These are phyloP conservation scores for Curvularia hawaiiensis DNA, from an alignment of 2,329 filamentous ascomycete genomes.

Conservation along the genomic window DNA sequence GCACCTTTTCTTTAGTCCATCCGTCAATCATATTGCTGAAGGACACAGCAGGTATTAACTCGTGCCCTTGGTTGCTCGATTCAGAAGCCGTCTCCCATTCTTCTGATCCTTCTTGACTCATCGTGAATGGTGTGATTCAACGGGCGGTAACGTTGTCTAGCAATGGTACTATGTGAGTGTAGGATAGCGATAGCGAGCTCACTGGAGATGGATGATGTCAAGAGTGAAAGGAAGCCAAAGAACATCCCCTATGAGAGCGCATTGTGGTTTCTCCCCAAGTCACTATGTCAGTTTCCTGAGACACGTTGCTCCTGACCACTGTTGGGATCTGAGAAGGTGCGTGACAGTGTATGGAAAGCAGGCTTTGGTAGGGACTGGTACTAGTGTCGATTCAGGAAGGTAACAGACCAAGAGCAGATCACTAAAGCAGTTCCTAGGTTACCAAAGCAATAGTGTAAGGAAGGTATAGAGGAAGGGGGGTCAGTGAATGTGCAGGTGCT, in stretches of 20 bases:
- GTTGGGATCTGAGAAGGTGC: background rate
- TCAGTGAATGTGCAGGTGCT: background rate
- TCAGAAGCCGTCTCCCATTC: constrained; percentile 6
- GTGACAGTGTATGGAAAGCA: background rate
- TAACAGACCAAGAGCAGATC: background rate
- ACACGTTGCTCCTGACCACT: background rate
- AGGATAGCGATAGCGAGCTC: background rate
- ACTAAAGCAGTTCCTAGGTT: background rate
- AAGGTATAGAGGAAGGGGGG: background rate
- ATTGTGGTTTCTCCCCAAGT: background rate
- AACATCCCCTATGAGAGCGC: background rate
- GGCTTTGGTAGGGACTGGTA: background rate
- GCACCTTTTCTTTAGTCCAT: background rate
- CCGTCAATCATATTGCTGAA: background rate
- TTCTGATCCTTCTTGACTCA: constrained; percentile 7
- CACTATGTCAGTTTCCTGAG: background rate
- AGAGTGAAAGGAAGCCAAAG: background rate
- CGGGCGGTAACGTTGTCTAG: background rate
- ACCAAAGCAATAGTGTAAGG: background rate
- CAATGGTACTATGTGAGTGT: background rate
- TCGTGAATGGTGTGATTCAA: background rate
- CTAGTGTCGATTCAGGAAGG: background rate
- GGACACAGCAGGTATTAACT: background rate
- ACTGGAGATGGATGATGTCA: background rate
- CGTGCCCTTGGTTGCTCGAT: background rate